Base-by-base conservation (phyloP, 2,329 filamentous ascomycete genomes). In the Fusarium sp. region DNA sequence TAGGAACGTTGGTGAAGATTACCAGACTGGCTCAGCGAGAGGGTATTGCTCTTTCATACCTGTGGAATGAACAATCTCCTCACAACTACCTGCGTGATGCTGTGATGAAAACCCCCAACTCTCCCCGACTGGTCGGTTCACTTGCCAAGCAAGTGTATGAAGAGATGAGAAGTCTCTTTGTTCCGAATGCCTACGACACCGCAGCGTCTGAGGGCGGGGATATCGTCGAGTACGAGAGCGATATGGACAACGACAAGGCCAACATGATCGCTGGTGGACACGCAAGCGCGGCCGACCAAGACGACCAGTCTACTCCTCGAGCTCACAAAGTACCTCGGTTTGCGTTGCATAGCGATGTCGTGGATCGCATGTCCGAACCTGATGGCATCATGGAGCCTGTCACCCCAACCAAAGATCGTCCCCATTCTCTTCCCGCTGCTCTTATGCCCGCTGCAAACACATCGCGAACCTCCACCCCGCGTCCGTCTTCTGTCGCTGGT, bases 51-150 rank as follows among this genome's bases (percentile, higher is more conserved):
- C 34, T 51, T 11, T 1, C 10, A 11, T 40, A 6, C 11, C 12
- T 57, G 3, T 58, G 55, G 55, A 15, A 15, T 3, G 26, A 32
- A 2, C 2, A 3, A 0, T 2, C 36, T 1, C 39, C 39, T 0
- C 7, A 28, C 3, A 35, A 35, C 22, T 34, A 44, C 10, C 52
- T 58, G 12, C 47, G 52, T 7, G 10, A 6, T 1, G 39, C 32
- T 5, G 52, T 58, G 11, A 2, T 34, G 2, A 15, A 2, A 3
- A 24, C 26, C n/a, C 4, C 7, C 0, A n/a, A 7, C 6, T 12
- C 26, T 2, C 29, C 29, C 5, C 39, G 51, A 12, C 22, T 58
- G 4, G 50, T 34, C 3, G 6, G 0, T 0, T 13, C 25, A 0
- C 0, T 35, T 8, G 49, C 49, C 1, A 19, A 0, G 6, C 5